Evolutionary conservation across 176 grass and related monocot species (phyloP), one percentile per base, ranked within the genome.

Genomic region (bread wheat (Triticum aestivum)): DNA sequence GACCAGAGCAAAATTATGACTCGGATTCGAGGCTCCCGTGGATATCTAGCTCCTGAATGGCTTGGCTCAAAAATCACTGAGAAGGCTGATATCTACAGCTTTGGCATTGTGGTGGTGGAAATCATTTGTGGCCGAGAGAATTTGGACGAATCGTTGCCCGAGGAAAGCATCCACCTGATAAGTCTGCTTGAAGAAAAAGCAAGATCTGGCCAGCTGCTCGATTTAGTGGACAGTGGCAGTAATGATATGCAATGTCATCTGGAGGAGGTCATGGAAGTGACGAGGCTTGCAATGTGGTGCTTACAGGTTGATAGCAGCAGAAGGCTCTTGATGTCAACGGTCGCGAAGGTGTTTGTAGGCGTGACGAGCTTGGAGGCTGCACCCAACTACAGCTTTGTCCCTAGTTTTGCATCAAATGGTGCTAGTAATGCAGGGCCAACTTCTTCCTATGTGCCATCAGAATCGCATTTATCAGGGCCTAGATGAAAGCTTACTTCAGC

Each of bases 71-170:
- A 66, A 20, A 80, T 80, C 61, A 80, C 61, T 3, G 78, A 80
- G 78, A 80, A 80, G 78, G 78, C 61, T 80, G 78, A 80, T 62
- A 80, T 42, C 61, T 80, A 80, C 78, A 80, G 78, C 9, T 80
- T 66, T 80, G 78, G 78, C 0, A 32, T 81, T 12, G 79, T 81
- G 24, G 63, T 67, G 23, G 10, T 67, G 23, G 79, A 81, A 67
- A 81, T 81, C 9, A 32, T 81, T 9, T 81, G 79, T 21, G 39
- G 79, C 2, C 79, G 62, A 81, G 23, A 81, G 11, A 81, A 66
- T 67, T 49, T 81, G 62, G 79, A 81, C 0, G 79, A 81, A 21
- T 32, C 62, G 1, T 26, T 21, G 14, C 79, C 79, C 3, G 79
- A 81, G 42, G 79, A 67, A 13, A 47, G 78, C 21, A 47, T 67